Conservation (phyloP, 352 stramenopile species). For the Phytophthora podocarpi region DNA sequence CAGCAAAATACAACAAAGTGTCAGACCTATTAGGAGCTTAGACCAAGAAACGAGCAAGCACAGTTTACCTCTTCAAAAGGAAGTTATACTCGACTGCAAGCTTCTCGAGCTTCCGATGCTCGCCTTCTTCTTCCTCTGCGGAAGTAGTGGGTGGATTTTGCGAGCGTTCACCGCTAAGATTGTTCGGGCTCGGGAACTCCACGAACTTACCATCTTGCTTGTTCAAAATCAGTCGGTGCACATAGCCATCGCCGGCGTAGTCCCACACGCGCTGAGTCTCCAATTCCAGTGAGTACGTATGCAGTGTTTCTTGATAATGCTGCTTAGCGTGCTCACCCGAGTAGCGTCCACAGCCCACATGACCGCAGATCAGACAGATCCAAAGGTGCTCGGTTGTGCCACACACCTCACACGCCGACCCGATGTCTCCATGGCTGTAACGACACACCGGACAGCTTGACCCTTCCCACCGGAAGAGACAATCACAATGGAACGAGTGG, state of each 20-base stretch:
- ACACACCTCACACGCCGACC: slow-evolving; percentile 94
- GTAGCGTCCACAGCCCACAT: slow-evolving; percentile 97
- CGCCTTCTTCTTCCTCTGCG: slow-evolving; percentile 89
- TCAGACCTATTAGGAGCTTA: background rate
- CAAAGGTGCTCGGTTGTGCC: slow-evolving; percentile 94
- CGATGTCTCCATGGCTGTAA: slow-evolving; percentile 95
- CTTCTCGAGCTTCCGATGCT: slow-evolving; percentile 96
- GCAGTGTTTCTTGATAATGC: slow-evolving; percentile 93
- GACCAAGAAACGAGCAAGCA: background rate
- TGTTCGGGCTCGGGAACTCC: slow-evolving; percentile 92
- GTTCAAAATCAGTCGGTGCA: slow-evolving; percentile 89
- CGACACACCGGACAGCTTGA: slow-evolving; percentile 96
- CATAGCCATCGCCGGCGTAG: slow-evolving; percentile 92
- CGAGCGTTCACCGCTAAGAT: slow-evolving; percentile 69
- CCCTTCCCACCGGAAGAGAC: slow-evolving; percentile 94
- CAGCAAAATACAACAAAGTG: background rate
- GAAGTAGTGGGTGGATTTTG: slow-evolving; percentile 64
- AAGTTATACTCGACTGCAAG: slow-evolving; percentile 97
- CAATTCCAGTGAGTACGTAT: slow-evolving; percentile 96
- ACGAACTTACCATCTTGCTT: slow-evolving; percentile 96
- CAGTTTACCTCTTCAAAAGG: slow-evolving; percentile 89
- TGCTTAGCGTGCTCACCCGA: slow-evolving; percentile 94
- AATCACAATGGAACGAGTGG: slow-evolving; percentile 98
- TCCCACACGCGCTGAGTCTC: slow-evolving; percentile 97
- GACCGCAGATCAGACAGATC: slow-evolving; percentile 96